phyloP scores from a whole-genome alignment of 1,139 yeast species.

The Sugiyamaella xylanicola region DNA sequence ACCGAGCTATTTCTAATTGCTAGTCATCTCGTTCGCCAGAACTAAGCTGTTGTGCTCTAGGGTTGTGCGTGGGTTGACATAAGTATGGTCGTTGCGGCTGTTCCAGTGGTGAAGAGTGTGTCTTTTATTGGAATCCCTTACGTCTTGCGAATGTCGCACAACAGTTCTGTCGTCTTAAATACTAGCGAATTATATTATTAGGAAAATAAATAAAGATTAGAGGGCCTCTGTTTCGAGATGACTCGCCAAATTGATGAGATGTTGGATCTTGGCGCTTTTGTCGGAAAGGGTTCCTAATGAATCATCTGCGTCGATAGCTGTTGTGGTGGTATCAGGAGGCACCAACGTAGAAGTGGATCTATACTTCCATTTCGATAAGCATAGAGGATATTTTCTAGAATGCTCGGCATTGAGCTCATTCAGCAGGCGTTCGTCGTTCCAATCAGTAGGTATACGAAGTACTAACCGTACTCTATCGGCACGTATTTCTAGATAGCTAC shows the following conservation, averaged over 20 bases:
- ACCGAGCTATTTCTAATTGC: no score
- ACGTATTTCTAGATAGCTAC: slow-evolving; percentile 13
- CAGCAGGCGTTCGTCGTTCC: slow-evolving; percentile 4
- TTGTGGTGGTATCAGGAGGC: slow-evolving; percentile 11
- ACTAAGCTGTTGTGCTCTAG: no score
- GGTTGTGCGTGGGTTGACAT: no score
- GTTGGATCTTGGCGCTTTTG: not conserved
- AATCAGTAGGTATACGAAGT: slow-evolving; percentile 13
- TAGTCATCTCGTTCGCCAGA: no score
- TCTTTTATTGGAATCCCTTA: no score
- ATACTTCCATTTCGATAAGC: slow-evolving; percentile 1
- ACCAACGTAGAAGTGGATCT: slow-evolving; percentile 5
- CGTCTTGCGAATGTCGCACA: no score
- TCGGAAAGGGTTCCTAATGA: not conserved
- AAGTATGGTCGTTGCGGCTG: no score
- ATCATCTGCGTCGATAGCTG: not conserved
- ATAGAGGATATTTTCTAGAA: not conserved
- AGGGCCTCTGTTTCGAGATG: slow-evolving; percentile 14
- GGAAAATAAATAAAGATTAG: slow-evolving; percentile 9
- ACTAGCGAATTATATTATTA: no score
- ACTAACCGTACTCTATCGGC: slow-evolving; percentile 8
- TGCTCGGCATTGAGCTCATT: slow-evolving; percentile 11
- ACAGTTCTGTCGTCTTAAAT: no score
- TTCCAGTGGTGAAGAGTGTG: no score
- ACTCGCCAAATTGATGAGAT: slow-evolving; percentile 7